Base-by-base conservation (phyloP, 2,329 filamentous ascomycete genomes). In the Ophiostoma australiae region DNA sequence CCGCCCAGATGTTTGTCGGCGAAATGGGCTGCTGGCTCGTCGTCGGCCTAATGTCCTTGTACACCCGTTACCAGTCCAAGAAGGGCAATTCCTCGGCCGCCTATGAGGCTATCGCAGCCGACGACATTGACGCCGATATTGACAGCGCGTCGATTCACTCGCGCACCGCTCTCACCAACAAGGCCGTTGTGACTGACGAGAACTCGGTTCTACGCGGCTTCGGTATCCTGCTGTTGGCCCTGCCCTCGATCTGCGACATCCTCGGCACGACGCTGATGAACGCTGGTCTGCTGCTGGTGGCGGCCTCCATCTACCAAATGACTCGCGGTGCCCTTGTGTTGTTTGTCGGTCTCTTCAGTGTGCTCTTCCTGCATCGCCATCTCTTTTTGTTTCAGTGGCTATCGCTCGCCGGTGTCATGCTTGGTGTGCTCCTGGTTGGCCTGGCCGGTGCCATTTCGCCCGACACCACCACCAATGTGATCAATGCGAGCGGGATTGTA, bases 291-390 rank as follows among this genome's bases (percentile, higher is more conserved):
- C 85, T 98, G 68, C 94, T 98, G 78, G 94, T 98, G 33, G 95
- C 92, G 15, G 93, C 95, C 1, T 96, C 92, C 73, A 97, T 99
- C 77, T 99, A 97, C 81, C 95, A 99, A 82, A 99, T 99, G 95
- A 98, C 94, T 1, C 86, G 95, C 72, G 95, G 95, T 10, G 95
- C 95, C 0, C 85, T 99, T 61, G 94, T 99, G 3, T 85, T 99
- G 7, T 99, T 99, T 76, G 95, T 99, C 27, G 95, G 95, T 0
- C 82, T 98, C 0, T 97, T 99, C 82, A 97, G 93, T 77, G 94
- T 99, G 37, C 77, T 97, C 15, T 98, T 99, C 80, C 84, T 99
- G 71, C 90, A 88, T 76, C 88, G 93, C 67, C 90, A 88, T 75
- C 84, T 99, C 44, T 87, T 89, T 73, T 78, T 91, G n/a, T 97